Evolutionary conservation across 805 yeast species (phyloP), one percentile per base, ranked within the genome.

Genomic region (Vanderwaltozyma yarrowii): DNA sequence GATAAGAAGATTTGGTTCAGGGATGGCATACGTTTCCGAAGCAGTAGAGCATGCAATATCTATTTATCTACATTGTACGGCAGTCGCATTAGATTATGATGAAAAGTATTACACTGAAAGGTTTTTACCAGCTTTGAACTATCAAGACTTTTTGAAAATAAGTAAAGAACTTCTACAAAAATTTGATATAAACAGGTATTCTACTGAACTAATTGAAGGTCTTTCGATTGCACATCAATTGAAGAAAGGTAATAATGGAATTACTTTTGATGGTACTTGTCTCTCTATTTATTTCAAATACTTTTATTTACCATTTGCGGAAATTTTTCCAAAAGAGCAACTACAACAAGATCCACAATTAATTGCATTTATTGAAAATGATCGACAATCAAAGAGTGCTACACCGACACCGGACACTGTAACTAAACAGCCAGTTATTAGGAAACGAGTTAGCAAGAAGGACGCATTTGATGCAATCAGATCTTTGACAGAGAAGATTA

Each of bases 1-100:
- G 47, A 66, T 89, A n/a, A 70, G 96, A 40, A 69, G 86, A 31
- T 76, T 81, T 36, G 80, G 83, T 13, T 70, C 88, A 0, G 81
- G 83, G 3, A 82, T 89, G 85, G 66, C 83, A 11, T 52, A 54
- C 33, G 51, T 56, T 9, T 44, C 45, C 26, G 54, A 49, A 20
- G 58, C 59, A 2, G 44, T 50, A 5, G 57, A 58, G n/a, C 46
- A 42, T 19, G 53, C 62, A 1, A 43, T 46, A 8, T 38, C 41
- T 26, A 41, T 49, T 2, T 59, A 49, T 37, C 45, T 46, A n/a
- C 39, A 42, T 19, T 44, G 55, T 34, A 50, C 49, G 9, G 41
- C 45, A 20, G 18, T 10, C 7, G 41, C 41, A 23, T 40, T 54
- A 13, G 43, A 39, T 8, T 35, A 56, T 10, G 49, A 54, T 28